Evolutionary conservation across 345 rosid genomes (phyloP).

Genomic region (Camelina laxa): DNA sequence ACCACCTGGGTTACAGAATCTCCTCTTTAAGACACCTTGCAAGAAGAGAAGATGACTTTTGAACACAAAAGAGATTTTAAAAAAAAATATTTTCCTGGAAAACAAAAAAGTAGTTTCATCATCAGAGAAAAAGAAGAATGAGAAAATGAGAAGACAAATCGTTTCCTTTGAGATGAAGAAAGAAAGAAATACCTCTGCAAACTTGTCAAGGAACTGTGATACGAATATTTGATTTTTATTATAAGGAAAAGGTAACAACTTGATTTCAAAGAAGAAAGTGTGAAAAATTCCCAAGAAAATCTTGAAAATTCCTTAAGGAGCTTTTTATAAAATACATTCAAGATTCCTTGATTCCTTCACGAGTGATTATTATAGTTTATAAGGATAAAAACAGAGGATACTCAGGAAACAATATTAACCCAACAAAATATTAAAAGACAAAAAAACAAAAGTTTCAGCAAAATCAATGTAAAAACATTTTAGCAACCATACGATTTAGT

Average conservation of each 20-base stretch:
- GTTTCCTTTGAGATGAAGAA: constrained; percentile 48
- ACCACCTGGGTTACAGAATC: constrained; percentile 24
- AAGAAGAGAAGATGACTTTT: constrained; percentile 9
- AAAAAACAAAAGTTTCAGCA: constrained; percentile 1
- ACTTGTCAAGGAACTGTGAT: constrained; percentile 39
- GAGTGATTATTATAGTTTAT: constrained; percentile 17
- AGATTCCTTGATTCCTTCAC: constrained; percentile 36
- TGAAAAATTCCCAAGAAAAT: constrained; percentile 32
- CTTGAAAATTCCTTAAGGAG: constrained; percentile 29
- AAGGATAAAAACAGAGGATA: constrained; percentile 26
- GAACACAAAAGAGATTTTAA: not conserved
- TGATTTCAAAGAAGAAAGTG: constrained; percentile 24
- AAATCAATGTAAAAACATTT: constrained; percentile 16
- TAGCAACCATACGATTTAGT: constrained; percentile 43
- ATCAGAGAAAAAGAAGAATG: not conserved
- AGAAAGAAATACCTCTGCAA: constrained; percentile 46
- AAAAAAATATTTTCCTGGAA: constrained; percentile 3
- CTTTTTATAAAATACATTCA: constrained; percentile 22
- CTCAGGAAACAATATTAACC: constrained; percentile 20
- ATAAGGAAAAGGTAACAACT: constrained; percentile 22
- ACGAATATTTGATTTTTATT: constrained; percentile 24
- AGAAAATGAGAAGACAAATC: constrained; percentile 29
- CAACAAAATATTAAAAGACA: not conserved
- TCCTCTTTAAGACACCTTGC: constrained; percentile 38
- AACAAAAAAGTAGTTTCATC: not conserved